phyloP scores from a whole-genome alignment of 306 rosid species.

The Glycine soja region DNA sequence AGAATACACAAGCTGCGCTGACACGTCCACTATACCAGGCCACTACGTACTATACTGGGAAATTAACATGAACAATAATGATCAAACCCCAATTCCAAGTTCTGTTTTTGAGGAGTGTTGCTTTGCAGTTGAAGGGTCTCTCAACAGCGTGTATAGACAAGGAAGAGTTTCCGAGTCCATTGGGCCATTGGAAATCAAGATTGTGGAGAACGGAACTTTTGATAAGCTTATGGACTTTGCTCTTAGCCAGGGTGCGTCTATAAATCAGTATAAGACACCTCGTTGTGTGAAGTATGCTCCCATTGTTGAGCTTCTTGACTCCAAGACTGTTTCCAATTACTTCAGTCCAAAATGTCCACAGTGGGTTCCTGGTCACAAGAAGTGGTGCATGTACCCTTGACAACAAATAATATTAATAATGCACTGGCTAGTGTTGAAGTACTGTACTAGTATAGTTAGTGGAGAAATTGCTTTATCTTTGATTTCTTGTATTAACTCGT shows the following conservation, averaged over 20 bases:
- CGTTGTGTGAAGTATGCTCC: slow-evolving; percentile 60
- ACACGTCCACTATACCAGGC: slow-evolving; percentile 63
- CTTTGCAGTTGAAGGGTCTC: slow-evolving; percentile 55
- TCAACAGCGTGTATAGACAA: slow-evolving; percentile 62
- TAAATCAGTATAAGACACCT: slow-evolving; percentile 74
- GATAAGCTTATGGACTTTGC: slow-evolving; percentile 70
- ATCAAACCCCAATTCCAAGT: slow-evolving; percentile 46
- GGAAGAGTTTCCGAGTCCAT: slow-evolving; percentile 64
- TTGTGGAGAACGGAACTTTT: slow-evolving; percentile 66
- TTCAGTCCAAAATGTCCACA: slow-evolving; percentile 61
- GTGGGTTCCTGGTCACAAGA: slow-evolving; percentile 60
- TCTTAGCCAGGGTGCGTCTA: slow-evolving; percentile 62
- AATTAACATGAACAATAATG: slow-evolving; percentile 24
- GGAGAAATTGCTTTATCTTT: neutral
- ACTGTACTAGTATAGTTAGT: neutral
- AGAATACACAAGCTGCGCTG: slow-evolving; percentile 66
- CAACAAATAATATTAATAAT: neutral
- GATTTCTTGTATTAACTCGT: slow-evolving; percentile 16
- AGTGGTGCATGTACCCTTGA: slow-evolving; percentile 43
- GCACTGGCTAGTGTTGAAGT: neutral
- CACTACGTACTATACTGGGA: slow-evolving; percentile 77
- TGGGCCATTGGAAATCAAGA: slow-evolving; percentile 67
- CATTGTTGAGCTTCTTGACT: slow-evolving; percentile 57
- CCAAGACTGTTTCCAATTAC: slow-evolving; percentile 47
- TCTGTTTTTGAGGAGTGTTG: slow-evolving; percentile 63